Base-by-base conservation (phyloP, 208 protist species). In the Porcisia deanei region DNA sequence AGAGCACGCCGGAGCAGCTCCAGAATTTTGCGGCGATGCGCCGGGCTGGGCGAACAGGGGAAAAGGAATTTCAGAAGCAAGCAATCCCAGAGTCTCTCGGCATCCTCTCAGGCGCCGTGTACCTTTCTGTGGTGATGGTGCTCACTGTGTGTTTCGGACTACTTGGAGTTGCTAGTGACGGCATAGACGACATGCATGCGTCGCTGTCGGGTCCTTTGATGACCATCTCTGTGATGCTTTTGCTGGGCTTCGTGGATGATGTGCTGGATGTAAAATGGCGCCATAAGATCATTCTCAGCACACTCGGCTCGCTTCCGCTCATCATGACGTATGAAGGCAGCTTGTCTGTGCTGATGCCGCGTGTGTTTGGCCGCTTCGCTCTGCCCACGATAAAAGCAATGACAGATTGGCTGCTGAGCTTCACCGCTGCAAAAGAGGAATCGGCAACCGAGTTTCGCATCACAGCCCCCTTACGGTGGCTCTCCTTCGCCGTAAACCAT, bases 181-280 rank as follows among this genome's bases (percentile, higher is more conserved):
- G 54, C 2, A 54, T 16, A n/a, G 47, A 22, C 2, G 43, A 68
- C 87, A 90, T 77, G 91, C 96, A 88, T 55, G 59, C 78, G 12
- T 74, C 65, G 2, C 59, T 92, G 16, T 74, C 80, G 12, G 97
- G 98, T 3, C 93, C 96, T 0, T 81, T 99, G 47, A 94, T 97
- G 39, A 97, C 96, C 20, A 99, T 99, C 82, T 97, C 91, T 47
- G 97, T 99, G 37, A 99, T 99, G 97, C 91, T 99, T 49, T 91
- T 99, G 54, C 83, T 99, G 34, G 99, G 99, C 61, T 99, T 99
- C 82, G 98, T 98, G 16, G 99, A 99, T 87, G 99, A 99, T 86
- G 99, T 99, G 22, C 88, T 99, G 22, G 98, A 99, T 82, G 85
- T 99, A 41, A 90, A 91, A 41, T 99, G 98, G 98, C 88, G 98